Evolutionary conservation across 2,329 filamentous ascomycete species (phyloP), one percentile per base, ranked within the genome.

Genomic region (Fusarium sp.): DNA sequence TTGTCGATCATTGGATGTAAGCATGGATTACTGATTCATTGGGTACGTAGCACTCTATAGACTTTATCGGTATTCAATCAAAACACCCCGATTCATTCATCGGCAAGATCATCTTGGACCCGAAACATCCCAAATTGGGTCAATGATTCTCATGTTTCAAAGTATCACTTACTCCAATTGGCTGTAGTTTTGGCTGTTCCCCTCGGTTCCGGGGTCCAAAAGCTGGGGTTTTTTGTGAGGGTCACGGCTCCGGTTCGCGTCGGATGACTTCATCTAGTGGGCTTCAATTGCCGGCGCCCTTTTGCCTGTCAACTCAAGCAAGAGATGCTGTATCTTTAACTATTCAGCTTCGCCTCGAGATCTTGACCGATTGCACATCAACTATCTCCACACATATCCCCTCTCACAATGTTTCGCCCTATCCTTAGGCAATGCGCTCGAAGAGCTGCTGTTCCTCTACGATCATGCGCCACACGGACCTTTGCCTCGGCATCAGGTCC

Each of bases 401-500:
- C 48, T 30, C 46, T 57, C 65, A 67, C 35, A 49, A 80, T 81
- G 79, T 77, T 80, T 37, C 76, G 79, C 64, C 76, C 78, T 53
- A 72, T 77, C 30, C 71, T 80, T 38, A 76, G 78, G 71, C 73
- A 74, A 55, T 72, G 76, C 69, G 69, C 71, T 48, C 73, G 77
- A 69, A 75, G 48, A 53, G 65, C 72, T 49, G 65, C 69, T 20
- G 13, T 50, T 59, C 70, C 75, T 38, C 37, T 74, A 67, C 71
- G 75, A 62, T 76, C 75, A 64, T 74, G 70, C 45, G 76, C 73
- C 62, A 73, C 67, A 49, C 76, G 81, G 60, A 73, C 77, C 68
- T 83, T 81, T 69, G 81, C 82, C 45, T 82, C 81, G 14, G 76
- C 79, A 32, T 66, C 74, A 40, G 75, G 74, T 30, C 76, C 80